phyloP scores from a whole-genome alignment of 2,329 filamentous ascomycete genomes.

The Myriosclerotinia duriaeana region DNA sequence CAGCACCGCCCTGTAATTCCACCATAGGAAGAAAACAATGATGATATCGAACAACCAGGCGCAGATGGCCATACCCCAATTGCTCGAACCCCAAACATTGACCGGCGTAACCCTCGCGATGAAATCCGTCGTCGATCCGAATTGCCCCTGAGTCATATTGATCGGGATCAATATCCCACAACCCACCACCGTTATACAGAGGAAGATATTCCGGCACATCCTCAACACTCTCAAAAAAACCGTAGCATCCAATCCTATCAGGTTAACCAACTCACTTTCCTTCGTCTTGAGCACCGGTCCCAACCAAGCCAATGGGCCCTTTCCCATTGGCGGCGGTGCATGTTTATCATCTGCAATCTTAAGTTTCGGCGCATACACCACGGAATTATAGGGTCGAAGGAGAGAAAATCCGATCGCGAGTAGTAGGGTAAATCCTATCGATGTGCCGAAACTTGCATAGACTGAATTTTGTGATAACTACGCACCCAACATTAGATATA shows the following conservation, averaged over 20 bases:
- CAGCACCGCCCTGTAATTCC: conserved; percentile 77
- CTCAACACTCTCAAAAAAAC: conserved; percentile 84
- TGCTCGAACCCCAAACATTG: conserved; percentile 51
- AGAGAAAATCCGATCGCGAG: conserved; percentile 83
- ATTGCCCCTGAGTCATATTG: conserved; percentile 58
- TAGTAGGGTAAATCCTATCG: conserved; percentile 69
- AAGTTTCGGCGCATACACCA: conserved; percentile 91
- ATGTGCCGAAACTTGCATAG: conserved; percentile 76
- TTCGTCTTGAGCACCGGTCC: conserved; percentile 73
- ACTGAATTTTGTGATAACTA: conserved; percentile 56
- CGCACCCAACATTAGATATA: conserved; percentile 23
- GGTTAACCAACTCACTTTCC: conserved; percentile 74
- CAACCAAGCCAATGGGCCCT: conserved; percentile 86
- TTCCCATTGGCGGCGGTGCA: conserved; percentile 81
- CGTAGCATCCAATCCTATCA: conserved; percentile 86
- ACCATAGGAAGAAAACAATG: conserved; percentile 81
- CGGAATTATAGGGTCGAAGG: conserved; percentile 83
- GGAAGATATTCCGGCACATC: conserved; percentile 92
- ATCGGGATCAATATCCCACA: conserved; percentile 78
- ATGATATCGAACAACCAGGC: conserved; percentile 70
- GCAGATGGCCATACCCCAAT: conserved; percentile 60
- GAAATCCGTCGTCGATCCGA: conserved; percentile 42
- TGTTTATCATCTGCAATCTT: conserved; percentile 91
- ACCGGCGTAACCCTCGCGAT: conserved; percentile 61
- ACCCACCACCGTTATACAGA: conserved; percentile 68